Evolutionary conservation across 139 green algal genomes (phyloP).

Genomic region (Volvox reticuliferus): DNA sequence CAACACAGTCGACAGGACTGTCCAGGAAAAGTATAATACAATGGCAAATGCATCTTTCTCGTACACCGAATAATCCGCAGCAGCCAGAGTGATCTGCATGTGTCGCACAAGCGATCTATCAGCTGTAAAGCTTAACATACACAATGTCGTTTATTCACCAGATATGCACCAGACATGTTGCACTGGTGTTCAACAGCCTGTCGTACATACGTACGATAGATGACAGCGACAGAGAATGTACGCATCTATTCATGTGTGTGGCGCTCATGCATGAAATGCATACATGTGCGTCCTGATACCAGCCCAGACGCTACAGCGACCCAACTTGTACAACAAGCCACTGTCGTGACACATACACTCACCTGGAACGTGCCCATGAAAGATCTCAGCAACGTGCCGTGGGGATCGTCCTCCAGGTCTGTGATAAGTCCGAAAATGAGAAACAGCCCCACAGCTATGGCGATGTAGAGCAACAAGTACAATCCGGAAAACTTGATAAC

Average conservation of each 20-base stretch:
- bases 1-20: conserved; percentile 15
- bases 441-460: conserved; percentile 14
- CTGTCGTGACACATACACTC: not conserved
- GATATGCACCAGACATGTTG: too few species aligned
- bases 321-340: too few species aligned
- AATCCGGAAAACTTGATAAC: conserved; percentile 7
- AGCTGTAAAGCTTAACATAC: too few species aligned
- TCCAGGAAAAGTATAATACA: not conserved
- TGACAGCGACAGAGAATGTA: too few species aligned
- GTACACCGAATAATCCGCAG: conserved; percentile 6
- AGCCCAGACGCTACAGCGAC: too few species aligned
- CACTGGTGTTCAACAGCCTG: not conserved
- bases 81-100: conserved; percentile 1
- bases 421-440: not conserved
- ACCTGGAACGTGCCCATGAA: conserved; percentile 30
- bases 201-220: not conserved
- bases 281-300: too few species aligned
- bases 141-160: too few species aligned
- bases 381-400: not conserved
- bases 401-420: not conserved
- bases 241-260: too few species aligned
- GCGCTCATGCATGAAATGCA: too few species aligned
- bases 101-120: not conserved
- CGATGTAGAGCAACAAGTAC: conserved; percentile 21
- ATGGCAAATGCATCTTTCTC: not conserved